These are phyloP conservation scores for Citrus mangshanensis DNA, from an alignment of 345 rosid species.

Conservation along the genomic window DNA sequence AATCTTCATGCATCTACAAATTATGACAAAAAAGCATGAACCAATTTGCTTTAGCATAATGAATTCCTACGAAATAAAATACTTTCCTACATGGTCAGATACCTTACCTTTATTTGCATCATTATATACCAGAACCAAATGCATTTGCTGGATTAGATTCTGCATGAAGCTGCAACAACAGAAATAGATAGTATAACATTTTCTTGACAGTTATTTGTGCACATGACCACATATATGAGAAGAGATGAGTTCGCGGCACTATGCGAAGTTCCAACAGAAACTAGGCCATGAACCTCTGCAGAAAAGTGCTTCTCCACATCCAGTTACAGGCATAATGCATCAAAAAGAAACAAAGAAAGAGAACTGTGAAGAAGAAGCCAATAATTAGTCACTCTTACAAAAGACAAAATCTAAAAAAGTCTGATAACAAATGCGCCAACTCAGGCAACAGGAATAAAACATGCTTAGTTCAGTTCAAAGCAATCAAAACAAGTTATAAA, in stretches of 20 bases:
- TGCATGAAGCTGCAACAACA: slow-evolving; percentile 22
- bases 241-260: slow-evolving; percentile 3
- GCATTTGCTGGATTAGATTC: slow-evolving; percentile 25
- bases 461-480: not conserved
- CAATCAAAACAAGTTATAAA: slow-evolving; percentile 3
- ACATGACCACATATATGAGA: not conserved
- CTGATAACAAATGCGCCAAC: not conserved
- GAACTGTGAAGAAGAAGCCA: not conserved
- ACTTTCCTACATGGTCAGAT: not conserved
- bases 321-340: not conserved
- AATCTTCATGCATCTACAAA: slow-evolving; percentile 31
- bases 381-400: not conserved
- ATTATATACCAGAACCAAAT: slow-evolving; percentile 13
- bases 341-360: not conserved
- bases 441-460: not conserved
- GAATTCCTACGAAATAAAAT: not conserved
- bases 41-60: not conserved
- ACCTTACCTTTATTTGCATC: slow-evolving; percentile 27
- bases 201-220: not conserved
- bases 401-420: not conserved
- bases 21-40: not conserved
- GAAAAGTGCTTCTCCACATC: slow-evolving; percentile 4
- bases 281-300: slow-evolving; percentile 57
- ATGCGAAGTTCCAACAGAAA: slow-evolving; percentile 34
- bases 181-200: not conserved